Base-by-base conservation (phyloP, 371 early-diverging fungal genomes). In the Furculomyces boomerangus region DNA sequence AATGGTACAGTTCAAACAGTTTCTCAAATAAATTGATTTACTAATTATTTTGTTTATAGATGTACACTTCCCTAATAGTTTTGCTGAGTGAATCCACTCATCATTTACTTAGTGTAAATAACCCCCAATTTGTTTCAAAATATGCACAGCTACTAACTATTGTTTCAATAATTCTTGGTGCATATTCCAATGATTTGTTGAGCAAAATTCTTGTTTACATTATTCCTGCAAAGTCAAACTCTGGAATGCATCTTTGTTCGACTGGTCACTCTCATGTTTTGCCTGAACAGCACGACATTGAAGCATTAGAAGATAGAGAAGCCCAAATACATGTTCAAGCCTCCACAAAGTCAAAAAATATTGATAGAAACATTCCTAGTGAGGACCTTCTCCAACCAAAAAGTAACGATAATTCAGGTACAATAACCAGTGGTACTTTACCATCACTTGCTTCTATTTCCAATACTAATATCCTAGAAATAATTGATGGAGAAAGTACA, bases 401-500 rank as follows among this genome's bases (percentile, higher is more conserved):
- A n/a, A n/a, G n/a, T n/a, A n/a, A n/a, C n/a, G n/a, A n/a, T n/a
- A n/a, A n/a, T n/a, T n/a, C n/a, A n/a, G n/a, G n/a, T n/a, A n/a
- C n/a, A n/a, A n/a, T n/a, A n/a, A n/a, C n/a, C n/a, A n/a, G n/a
- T n/a, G 7, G 7, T 16, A 20, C 3, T 13, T 13, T 20, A 16
- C 43, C 5, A 16, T 8, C 18, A 3, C 7, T n/a, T 20, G 3
- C 43, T 20, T 3, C 22, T 43, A 20, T 13, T 20, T 20, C 43
- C 43, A 22, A 43, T 20, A n/a, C 20, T 13, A 43, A 20, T 43
- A 5, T 5, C 22, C 22, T 3, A 5, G 10, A 43, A 5, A 61
- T 60, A 13, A 68, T 63, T 20, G 70, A 62, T 31, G 64, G 60
- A 32, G 67, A 64, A 43, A 66, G 39, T 56, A 16, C 13, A 7